phyloP scores from a whole-genome alignment of 2,329 filamentous ascomycete genomes.

The Calonectria multiphialidica region DNA sequence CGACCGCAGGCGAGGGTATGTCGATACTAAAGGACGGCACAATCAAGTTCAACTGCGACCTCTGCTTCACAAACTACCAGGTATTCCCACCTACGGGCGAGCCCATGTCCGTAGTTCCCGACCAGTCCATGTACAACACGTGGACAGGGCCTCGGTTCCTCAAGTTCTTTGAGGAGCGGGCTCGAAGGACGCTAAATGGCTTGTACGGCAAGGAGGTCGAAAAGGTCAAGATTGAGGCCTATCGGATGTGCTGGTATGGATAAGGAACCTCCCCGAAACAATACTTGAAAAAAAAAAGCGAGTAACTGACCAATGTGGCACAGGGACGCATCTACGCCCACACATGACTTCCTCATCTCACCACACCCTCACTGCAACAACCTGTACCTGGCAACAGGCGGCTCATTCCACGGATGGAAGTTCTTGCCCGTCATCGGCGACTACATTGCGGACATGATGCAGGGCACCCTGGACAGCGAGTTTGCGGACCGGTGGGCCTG shows the following conservation, averaged over 20 bases:
- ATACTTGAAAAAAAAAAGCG: neutral
- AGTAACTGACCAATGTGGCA: conserved; percentile 33
- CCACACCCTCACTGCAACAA: conserved; percentile 62
- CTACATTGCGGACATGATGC: conserved; percentile 65
- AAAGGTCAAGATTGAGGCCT: conserved; percentile 54
- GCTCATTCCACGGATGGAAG: conserved; percentile 75
- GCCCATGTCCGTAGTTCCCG: conserved; percentile 64
- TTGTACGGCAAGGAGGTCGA: conserved; percentile 57
- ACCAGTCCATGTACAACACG: conserved; percentile 55
- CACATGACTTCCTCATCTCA: conserved; percentile 72
- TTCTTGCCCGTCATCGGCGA: conserved; percentile 73
- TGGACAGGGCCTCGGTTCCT: conserved; percentile 55
- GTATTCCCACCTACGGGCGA: conserved; percentile 60
- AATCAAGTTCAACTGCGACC: conserved; percentile 73
- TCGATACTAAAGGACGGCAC: conserved; percentile 60
- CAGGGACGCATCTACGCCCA: conserved; percentile 73
- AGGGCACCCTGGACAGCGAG: conserved; percentile 53
- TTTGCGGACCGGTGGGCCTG: conserved; percentile 59
- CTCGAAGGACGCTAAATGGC: conserved; percentile 52
- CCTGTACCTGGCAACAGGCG: conserved; percentile 71
- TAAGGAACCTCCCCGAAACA: neutral
- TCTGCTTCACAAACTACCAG: conserved; percentile 68
- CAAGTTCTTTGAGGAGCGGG: conserved; percentile 58
- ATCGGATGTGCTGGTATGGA: conserved; percentile 61
- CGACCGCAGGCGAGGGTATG: conserved; percentile 54